Base-by-base conservation (phyloP, 2,329 filamentous ascomycete species). In the Parafenestella ontariensis region DNA sequence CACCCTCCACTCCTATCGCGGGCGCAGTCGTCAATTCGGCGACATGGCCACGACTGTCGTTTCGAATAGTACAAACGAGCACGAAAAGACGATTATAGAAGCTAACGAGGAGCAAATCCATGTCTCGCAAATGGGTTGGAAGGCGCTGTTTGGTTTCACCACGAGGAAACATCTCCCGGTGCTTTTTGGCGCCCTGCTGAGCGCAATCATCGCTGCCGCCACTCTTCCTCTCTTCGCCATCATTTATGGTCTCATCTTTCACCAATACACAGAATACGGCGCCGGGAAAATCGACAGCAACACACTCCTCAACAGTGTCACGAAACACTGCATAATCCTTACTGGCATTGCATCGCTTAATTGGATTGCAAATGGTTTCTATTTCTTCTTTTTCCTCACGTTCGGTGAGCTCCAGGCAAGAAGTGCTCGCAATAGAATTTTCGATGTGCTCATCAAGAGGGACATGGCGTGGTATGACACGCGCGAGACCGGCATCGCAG, bases 381-480 rank as follows among this genome's bases (percentile, higher is more conserved):
- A 91, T 62, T 88, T 92, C 64, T 81, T 82, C 1, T 73, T 85
- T 0, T 97, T 93, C 87, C 79, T 94, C 26, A 71, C 84, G 0
- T 95, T 95, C 72, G 91, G 93, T 13, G 93, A 97, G 73, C 66
- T 91, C 2, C 91, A 96, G 62, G 91, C 89, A 0, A 84, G 83
- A 28, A 84, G 77, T 42, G 87, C 87, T 6, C 84, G 92, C 5
- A 78, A 82, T 15, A 78, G 77, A 5, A 76, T 95, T 2, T 96
- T 96, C 68, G 65, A 78, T 1, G 83, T 83, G 2, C 77, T 98
- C 31, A 71, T 96, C n/a, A 76, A 79, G 5, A 91, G 88, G 68
- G 86, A 94, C 11, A 85, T 95, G 70, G 81, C 83, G 41, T 98
- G 93, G 92, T 96, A 91, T 68, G 92, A 97, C 70, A 79, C 82